Percentiles rank a stretch among this genome's conserved stretches.
Conservation (phyloP, 305 asterid genomes). For the Nicotiana rustica region DNA sequence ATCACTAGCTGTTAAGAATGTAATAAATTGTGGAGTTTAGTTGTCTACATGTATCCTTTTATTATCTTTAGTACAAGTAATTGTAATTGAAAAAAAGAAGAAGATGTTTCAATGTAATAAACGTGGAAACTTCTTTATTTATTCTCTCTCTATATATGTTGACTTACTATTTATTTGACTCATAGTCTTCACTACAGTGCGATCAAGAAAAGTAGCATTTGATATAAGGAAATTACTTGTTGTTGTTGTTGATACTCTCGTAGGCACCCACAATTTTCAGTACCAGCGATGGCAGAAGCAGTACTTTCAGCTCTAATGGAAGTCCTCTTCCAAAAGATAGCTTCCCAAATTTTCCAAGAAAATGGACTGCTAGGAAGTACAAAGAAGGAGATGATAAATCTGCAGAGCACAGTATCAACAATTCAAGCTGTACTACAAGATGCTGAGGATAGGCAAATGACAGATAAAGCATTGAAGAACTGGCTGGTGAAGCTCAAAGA, state of each 20-base stretch:
- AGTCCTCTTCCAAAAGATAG: conserved; percentile 26
- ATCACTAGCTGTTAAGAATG: too few species aligned
- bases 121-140: too few species aligned
- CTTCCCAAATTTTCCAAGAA: not conserved
- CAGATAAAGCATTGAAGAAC: conserved; percentile 23
- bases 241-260: not conserved
- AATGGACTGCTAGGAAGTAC: not conserved
- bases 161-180: not conserved
- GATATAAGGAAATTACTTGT: not conserved
- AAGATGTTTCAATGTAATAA: too few species aligned
- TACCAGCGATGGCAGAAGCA: conserved; percentile 18
- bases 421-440: conserved; percentile 35
- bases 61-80: too few species aligned
- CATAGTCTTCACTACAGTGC: not conserved
- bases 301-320: conserved; percentile 26
- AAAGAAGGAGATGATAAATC: conserved; percentile 27
- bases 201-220: not conserved
- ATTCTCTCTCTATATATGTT: not conserved
- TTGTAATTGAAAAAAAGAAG: too few species aligned
- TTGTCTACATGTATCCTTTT: too few species aligned
- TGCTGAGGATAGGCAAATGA: conserved; percentile 36
- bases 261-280: not conserved
- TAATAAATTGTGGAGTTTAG: too few species aligned
- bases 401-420: conserved; percentile 27
- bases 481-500: conserved; percentile 37